phyloP scores from a whole-genome alignment of 768 basidiomycete genomes.

The Collybiopsis confluens region DNA sequence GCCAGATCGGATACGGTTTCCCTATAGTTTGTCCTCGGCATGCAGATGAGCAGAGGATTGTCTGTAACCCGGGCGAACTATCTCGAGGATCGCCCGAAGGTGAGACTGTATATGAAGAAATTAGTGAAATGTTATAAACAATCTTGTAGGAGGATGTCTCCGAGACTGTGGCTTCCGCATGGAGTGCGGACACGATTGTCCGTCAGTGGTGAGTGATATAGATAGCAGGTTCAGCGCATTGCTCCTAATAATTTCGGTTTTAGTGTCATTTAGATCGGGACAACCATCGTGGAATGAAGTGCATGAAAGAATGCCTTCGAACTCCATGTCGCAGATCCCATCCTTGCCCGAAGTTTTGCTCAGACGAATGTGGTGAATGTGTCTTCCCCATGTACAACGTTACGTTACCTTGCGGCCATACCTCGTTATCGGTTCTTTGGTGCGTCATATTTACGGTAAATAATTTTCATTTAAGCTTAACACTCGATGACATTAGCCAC shows the following conservation, averaged over 20 bases:
- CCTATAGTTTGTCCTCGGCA: constrained; percentile 59
- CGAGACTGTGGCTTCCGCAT: constrained; percentile 48
- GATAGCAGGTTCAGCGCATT: neutral
- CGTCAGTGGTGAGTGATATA: constrained; percentile 42
- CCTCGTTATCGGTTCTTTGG: constrained; percentile 42
- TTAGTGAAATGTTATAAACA: neutral
- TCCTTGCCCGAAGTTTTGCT: constrained; percentile 53
- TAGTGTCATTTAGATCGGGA: constrained; percentile 64
- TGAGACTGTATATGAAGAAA: constrained; percentile 16
- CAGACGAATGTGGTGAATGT: constrained; percentile 50
- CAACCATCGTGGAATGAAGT: constrained; percentile 43
- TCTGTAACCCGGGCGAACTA: constrained; percentile 51
- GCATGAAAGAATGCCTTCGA: constrained; percentile 43
- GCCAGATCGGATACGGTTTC: constrained; percentile 45
- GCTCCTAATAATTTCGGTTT: neutral
- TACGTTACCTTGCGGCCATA: constrained; percentile 56
- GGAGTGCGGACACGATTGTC: constrained; percentile 62
- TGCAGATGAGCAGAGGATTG: constrained; percentile 32
- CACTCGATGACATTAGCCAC: constrained; percentile 29
- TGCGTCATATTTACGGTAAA: constrained; percentile 21
- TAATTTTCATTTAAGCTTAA: neutral
- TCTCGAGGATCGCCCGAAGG: constrained; percentile 53
- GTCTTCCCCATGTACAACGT: constrained; percentile 41
- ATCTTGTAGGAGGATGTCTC: constrained; percentile 53
- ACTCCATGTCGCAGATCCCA: constrained; percentile 49